Conservation (phyloP, 139 green algal species). For the Chlamydomonas sp. region DNA sequence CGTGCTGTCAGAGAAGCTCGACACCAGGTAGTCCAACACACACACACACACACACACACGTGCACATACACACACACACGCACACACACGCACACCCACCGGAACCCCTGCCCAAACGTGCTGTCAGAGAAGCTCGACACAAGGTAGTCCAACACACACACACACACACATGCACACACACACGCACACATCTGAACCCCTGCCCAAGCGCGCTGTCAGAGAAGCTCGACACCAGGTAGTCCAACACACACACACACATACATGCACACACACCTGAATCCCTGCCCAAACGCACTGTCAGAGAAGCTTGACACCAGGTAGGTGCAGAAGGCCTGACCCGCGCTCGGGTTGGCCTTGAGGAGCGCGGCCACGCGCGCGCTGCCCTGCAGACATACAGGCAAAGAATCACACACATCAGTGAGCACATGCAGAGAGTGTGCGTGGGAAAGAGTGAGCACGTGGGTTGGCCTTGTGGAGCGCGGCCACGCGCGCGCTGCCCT, state of each 20-base stretch:
- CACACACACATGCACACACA: not conserved
- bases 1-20: no score
- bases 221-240: conserved; percentile 32
- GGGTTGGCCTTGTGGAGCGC: no score
- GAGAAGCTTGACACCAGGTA: conserved; percentile 34
- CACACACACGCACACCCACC: not conserved
- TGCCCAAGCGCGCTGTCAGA: no score
- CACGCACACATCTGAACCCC: no score
- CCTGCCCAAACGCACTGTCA: no score
- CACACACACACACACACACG: no score
- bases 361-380: conserved; percentile 45
- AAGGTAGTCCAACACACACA: not conserved
- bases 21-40: conserved; percentile 37
- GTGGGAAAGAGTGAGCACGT: not conserved
- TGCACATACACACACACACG: not conserved
- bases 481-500: not conserved
- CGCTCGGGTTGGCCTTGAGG: conserved; percentile 46
- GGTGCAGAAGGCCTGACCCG: conserved; percentile 53
- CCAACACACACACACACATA: not conserved
- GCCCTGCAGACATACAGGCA: not conserved
- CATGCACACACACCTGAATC: no score
- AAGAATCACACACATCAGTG: no score
- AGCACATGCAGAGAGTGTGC: not conserved
- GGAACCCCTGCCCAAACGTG: not conserved
- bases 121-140: no score